Evolutionary conservation across 2,329 filamentous ascomycete genomes (phyloP), one percentile per base, ranked within the genome.

Genomic region (Orbilia quercus): DNA sequence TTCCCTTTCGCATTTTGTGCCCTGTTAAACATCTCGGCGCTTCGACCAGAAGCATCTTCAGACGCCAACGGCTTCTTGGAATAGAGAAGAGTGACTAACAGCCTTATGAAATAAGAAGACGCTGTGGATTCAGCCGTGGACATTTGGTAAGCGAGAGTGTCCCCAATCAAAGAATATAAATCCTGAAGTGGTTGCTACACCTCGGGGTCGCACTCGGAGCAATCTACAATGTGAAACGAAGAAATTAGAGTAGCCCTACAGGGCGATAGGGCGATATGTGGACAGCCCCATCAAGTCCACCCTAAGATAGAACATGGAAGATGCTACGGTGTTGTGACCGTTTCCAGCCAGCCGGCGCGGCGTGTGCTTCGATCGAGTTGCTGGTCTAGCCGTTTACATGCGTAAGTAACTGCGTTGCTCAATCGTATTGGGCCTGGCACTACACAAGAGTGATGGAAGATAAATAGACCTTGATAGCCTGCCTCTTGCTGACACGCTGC

Each of bases 151-250:
- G 9, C 36, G 36, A 45, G 42, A 20, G 20, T 2, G 20, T 45
- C 4, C 20, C 42, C 42, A 45, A 22, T 45, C 18, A n/a, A n/a
- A n/a, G 20, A 45, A 12, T 22, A 18, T 45, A 9, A 22, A 42
- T 5, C 38, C 38, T 5, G 4, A 5, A 7, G 5, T 16, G 4
- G 16, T 45, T 20, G 42, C 16, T 20, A 12, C 42, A 45, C 7
- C 28, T 53, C 36, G 53, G 53, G 38, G 38, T 57, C 53, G 53
- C 53, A 57, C 34, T 57, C 36, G 36, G 53, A 42, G 28, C 28
- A 6, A 44, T 44, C 22, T 22, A 9, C 25, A 38, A 14, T 12
- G 36, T 12, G 14, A 14, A 12, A 22, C 7, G 42, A 45, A 20
- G n/a, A 9, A 28, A 2, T 4, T 16, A 25, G 45, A 9, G 5